Evolutionary conservation across 129 eudicot genomes (phyloP), one percentile per base, ranked within the genome.

Genomic region (Centrapalus pauciflorus): DNA sequence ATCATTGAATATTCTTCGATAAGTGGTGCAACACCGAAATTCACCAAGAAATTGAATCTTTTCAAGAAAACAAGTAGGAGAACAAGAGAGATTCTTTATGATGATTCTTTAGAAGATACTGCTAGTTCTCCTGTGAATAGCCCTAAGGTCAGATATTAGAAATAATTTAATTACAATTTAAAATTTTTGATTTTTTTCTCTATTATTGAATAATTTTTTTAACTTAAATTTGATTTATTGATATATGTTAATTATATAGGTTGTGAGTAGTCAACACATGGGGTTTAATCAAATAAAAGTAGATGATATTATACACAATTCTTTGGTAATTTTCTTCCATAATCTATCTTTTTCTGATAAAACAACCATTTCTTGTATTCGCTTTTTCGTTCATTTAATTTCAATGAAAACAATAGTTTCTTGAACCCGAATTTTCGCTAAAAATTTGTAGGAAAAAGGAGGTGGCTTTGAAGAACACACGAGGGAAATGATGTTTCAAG

Each of bases 71-170:
- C 74, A 11, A 66, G 61, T 30, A 66, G 67, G 35, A 83, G 72
- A 71, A 74, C 74, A 14, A 74, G 68, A 58, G 78, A 71, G 55
- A 69, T 81, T 33, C 61, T 60, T 40, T 70, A 46, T n/a, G 93
- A 85, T 51, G 95, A 86, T 72, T 64, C 86, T 28, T 74, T 89
- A 80, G 90, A 86, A 71, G 96, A 89, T 61, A 89, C 96, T 29
- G 96, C 95, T 79, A 83, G 86, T 68, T 89, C 94, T 81, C 95
- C 96, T 70, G 88, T 81, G 51, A 86, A 81, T 26, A 89, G 90
- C 75, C 94, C 96, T 32, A 89, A 85, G 96, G 89, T 89, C 9
- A 41, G 67, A 65, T 65, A 40, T 64, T n/a, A 16, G n/a, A 51
- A 0, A 29, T 13, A 7, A 13, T 32, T 19, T 25, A 21, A 17